phyloP scores from a whole-genome alignment of 2,329 filamentous ascomycete species.

The Tolypocladium sp. region DNA sequence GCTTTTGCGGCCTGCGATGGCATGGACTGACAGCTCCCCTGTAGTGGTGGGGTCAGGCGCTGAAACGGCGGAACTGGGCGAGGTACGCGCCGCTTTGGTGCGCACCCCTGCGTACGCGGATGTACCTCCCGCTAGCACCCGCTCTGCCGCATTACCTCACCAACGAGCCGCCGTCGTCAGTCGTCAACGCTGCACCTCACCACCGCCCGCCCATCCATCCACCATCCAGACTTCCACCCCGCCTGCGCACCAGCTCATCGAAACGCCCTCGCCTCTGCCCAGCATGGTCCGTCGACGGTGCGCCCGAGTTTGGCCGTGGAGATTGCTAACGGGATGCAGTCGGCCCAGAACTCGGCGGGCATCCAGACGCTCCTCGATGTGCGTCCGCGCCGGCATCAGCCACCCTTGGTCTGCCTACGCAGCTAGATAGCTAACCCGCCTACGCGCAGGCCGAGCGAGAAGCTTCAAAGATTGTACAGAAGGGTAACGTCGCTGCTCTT shows the following conservation, averaged over 20 bases:
- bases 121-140: neutral
- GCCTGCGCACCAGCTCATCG: neutral
- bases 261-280: neutral
- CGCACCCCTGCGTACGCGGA: neutral
- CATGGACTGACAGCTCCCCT: neutral
- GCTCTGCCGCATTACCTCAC: neutral
- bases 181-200: neutral
- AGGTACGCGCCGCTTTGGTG: neutral
- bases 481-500: constrained; percentile 47
- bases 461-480: constrained; percentile 97
- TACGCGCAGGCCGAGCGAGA: constrained; percentile 80
- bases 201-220: neutral
- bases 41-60: neutral
- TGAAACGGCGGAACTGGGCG: neutral
- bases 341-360: constrained; percentile 95
- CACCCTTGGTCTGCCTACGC: neutral
- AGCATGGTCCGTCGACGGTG: constrained; percentile 4
- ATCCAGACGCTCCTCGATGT: constrained; percentile 99
- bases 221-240: neutral
- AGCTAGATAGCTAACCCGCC: constrained; percentile 1
- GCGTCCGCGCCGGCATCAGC: constrained; percentile 16
- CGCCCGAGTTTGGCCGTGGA: neutral
- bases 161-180: neutral
- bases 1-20: neutral
- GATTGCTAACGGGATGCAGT: constrained; percentile 41